Percentiles rank a stretch among this genome's conserved stretches.
phyloP scores from a whole-genome alignment of 2,329 filamentous ascomycete genomes.

The Sporothrix mexicana region DNA sequence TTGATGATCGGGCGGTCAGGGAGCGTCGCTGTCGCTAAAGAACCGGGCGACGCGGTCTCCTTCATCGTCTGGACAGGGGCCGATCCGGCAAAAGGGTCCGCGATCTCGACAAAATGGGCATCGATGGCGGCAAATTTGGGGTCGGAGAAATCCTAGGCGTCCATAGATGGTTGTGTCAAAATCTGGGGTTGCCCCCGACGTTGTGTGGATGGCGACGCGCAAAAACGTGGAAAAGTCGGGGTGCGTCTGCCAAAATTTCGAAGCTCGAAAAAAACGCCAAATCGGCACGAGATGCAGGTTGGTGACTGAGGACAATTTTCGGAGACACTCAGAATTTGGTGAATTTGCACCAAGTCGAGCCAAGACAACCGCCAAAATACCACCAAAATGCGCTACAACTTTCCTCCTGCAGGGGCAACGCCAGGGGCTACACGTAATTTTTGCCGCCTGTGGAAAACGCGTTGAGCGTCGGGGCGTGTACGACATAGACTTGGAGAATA shows the following conservation, averaged over 20 bases:
- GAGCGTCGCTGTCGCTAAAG: slow-evolving; percentile 44
- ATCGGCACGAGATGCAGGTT: slow-evolving; percentile 28
- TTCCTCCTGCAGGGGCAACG: slow-evolving; percentile 3
- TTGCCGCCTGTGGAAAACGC: slow-evolving; percentile 25
- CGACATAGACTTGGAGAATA: not conserved
- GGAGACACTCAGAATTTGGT: not conserved
- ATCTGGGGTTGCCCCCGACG: slow-evolving; percentile 62
- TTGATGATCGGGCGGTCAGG: slow-evolving; percentile 43
- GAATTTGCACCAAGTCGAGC: not conserved
- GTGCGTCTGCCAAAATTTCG: slow-evolving; percentile 56
- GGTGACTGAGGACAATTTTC: not conserved
- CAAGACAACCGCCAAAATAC: not conserved
- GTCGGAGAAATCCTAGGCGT: slow-evolving; percentile 58
- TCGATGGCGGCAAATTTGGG: slow-evolving; percentile 61
- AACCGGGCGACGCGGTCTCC: slow-evolving; percentile 63
- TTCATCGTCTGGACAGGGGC: slow-evolving; percentile 59
- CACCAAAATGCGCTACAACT: not conserved
- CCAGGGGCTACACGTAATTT: slow-evolving; percentile 23
- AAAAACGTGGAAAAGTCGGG: slow-evolving; percentile 51
- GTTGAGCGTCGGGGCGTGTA: slow-evolving; percentile 10
- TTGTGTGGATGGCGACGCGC: slow-evolving; percentile 54
- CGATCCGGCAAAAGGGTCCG: slow-evolving; percentile 54
- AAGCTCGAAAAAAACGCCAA: slow-evolving; percentile 46
- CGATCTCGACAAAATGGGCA: slow-evolving; percentile 63
- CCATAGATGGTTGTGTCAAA: slow-evolving; percentile 54